Evolutionary conservation across 768 basidiomycete species (phyloP).

Genomic region (Lactifluus piperatus): DNA sequence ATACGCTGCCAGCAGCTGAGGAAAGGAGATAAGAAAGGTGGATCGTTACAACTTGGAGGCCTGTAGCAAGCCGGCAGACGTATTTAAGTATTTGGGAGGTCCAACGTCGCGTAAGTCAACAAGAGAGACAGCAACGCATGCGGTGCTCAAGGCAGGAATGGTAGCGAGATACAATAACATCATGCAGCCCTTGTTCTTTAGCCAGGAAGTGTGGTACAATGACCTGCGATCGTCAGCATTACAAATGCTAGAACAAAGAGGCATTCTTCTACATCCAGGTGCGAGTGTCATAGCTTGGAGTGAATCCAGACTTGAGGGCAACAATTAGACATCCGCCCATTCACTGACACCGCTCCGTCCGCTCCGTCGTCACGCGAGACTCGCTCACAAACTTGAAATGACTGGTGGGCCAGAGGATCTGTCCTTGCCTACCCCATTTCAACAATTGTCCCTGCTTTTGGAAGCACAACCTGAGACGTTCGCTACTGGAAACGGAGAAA

Average conservation of each 20-base stretch:
- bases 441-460: constrained; percentile 43
- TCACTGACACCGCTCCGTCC: neutral
- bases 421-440: constrained; percentile 35
- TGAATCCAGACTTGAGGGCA: neutral
- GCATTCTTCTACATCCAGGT: neutral
- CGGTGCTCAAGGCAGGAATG: neutral
- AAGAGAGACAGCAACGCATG: neutral
- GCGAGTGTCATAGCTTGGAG: neutral
- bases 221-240: neutral
- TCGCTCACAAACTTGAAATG: neutral
- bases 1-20: constrained; percentile 18
- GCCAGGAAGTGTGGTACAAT: neutral
- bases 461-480: constrained; percentile 47
- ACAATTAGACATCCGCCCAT: neutral
- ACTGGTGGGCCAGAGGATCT: constrained; percentile 6
- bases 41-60: neutral
- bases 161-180: neutral
- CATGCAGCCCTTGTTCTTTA: constrained; percentile 1
- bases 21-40: neutral
- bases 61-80: neutral
- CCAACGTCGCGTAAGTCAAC: neutral
- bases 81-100: constrained; percentile 2
- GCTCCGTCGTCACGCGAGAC: neutral
- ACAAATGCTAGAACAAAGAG: neutral
- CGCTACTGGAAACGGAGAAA: constrained; percentile 42